Conservation (phyloP, 2,329 filamentous ascomycete species). For the Onygenales sp. region DNA sequence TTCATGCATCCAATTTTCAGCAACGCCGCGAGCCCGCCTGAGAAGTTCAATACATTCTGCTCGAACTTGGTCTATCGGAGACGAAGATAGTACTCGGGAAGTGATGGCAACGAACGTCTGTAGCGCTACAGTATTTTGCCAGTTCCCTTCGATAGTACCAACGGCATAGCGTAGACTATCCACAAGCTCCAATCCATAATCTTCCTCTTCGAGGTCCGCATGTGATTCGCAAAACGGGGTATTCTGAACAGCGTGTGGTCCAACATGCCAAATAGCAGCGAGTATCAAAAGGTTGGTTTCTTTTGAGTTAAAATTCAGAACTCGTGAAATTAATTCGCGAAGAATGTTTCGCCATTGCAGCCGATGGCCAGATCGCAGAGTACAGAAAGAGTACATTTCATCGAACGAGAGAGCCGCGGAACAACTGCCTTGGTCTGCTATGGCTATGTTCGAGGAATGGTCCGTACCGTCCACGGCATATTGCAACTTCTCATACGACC, state of each 20-base stretch:
- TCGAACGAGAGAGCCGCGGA: slow-evolving; percentile 40
- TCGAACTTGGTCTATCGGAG: slow-evolving; percentile 13
- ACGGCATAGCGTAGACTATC: slow-evolving; percentile 22
- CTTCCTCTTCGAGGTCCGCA: slow-evolving; percentile 14
- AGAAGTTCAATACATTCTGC: slow-evolving; percentile 24
- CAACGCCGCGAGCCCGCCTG: slow-evolving; percentile 20
- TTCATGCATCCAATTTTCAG: slow-evolving; percentile 31
- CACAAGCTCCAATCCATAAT: slow-evolving; percentile 23
- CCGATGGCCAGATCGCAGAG: slow-evolving; percentile 38
- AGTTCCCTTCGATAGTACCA: slow-evolving; percentile 38
- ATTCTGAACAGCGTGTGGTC: slow-evolving; percentile 18
- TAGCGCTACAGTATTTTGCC: slow-evolving; percentile 39
- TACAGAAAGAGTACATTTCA: slow-evolving; percentile 45
- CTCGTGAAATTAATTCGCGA: slow-evolving; percentile 37
- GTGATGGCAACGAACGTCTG: slow-evolving; percentile 32
- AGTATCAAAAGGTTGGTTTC: slow-evolving; percentile 40
- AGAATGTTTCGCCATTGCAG: slow-evolving; percentile 51
- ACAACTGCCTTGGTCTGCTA: slow-evolving; percentile 41
- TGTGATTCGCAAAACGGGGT: slow-evolving; percentile 14
- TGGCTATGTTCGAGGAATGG: slow-evolving; percentile 39
- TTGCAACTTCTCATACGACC: slow-evolving; percentile 5
- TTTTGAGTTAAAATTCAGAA: slow-evolving; percentile 41
- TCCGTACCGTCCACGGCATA: slow-evolving; percentile 8
- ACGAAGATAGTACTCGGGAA: slow-evolving; percentile 36
- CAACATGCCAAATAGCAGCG: slow-evolving; percentile 43